Evolutionary conservation across 208 protist species (phyloP).

Genomic region (Acanthamoeba rhysodes): DNA sequence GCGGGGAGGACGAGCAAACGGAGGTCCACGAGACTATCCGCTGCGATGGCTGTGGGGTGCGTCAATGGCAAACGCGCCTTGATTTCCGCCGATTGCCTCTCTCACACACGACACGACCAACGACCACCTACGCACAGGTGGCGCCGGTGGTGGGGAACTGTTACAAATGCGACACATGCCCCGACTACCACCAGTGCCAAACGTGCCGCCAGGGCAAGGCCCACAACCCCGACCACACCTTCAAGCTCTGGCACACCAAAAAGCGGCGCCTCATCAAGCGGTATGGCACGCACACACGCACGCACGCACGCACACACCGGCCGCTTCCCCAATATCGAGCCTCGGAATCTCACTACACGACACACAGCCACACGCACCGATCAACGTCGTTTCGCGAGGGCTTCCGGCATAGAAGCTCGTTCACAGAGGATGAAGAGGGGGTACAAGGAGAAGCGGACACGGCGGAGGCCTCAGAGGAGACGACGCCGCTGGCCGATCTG

Average conservation of each 20-base stretch:
- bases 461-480: neutral
- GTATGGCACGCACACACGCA: neutral
- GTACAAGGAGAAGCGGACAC: neutral
- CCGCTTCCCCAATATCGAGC: no score
- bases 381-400: constrained; percentile 42
- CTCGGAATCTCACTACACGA: neutral
- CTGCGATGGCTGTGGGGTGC: constrained; percentile 33
- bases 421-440: neutral
- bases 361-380: neutral
- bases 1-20: neutral
- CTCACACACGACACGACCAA: no score
- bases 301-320: no score
- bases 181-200: constrained; percentile 48
- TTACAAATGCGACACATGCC: constrained; percentile 26
- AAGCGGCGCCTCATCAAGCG: neutral
- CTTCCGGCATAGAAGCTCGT: neutral
- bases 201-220: neutral
- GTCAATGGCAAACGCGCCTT: neutral
- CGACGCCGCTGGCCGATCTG: neutral
- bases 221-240: neutral
- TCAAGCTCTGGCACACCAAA: constrained; percentile 47
- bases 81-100: neutral
- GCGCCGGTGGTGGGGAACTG: constrained; percentile 20
- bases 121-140: constrained; percentile 46
- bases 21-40: constrained; percentile 38